Percentiles rank a stretch among this genome's conserved stretches.
Evolutionary conservation across 2,329 filamentous ascomycete genomes (phyloP).

Genomic region (Magnaporthiopsis incrustans): DNA sequence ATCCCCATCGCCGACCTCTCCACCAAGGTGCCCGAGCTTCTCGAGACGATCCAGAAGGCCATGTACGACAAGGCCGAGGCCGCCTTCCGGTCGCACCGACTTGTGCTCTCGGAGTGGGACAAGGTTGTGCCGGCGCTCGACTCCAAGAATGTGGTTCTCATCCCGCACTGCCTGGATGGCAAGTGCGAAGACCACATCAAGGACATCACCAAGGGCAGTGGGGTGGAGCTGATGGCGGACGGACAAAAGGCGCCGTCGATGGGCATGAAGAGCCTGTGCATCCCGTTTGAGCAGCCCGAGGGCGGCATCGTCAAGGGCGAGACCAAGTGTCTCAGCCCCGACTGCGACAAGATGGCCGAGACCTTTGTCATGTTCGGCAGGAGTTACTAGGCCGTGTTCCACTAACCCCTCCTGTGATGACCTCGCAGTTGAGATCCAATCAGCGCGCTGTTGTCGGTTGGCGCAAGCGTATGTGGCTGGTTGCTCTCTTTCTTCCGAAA

Average conservation of each 20-base stretch:
- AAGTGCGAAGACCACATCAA: constrained; percentile 94
- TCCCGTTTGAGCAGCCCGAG: constrained; percentile 72
- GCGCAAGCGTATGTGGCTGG: neutral
- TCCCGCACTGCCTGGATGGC: constrained; percentile 75
- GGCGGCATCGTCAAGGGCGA: constrained; percentile 69
- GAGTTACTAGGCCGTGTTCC: constrained; percentile 41
- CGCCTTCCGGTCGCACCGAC: constrained; percentile 71
- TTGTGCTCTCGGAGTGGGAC: constrained; percentile 78
- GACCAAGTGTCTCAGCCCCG: constrained; percentile 88
- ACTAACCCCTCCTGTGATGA: too few relatives aligned
- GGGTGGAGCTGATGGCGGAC: constrained; percentile 39
- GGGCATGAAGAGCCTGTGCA: constrained; percentile 67
- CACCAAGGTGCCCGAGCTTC: constrained; percentile 66
- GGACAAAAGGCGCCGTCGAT: constrained; percentile 47
- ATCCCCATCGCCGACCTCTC: constrained; percentile 68
- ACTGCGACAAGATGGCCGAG: constrained; percentile 69
- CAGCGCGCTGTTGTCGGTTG: neutral
- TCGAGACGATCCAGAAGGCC: constrained; percentile 84
- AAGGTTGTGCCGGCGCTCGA: constrained; percentile 88
- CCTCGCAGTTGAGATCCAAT: neutral
- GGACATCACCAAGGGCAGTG: constrained; percentile 75
- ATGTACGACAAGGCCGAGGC: constrained; percentile 70
- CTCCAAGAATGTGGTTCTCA: constrained; percentile 83
- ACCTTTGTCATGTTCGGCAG: constrained; percentile 90
- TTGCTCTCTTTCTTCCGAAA: neutral